Base-by-base conservation (phyloP, 208 protist genomes). In the Balamuthia mandrillaris region DNA sequence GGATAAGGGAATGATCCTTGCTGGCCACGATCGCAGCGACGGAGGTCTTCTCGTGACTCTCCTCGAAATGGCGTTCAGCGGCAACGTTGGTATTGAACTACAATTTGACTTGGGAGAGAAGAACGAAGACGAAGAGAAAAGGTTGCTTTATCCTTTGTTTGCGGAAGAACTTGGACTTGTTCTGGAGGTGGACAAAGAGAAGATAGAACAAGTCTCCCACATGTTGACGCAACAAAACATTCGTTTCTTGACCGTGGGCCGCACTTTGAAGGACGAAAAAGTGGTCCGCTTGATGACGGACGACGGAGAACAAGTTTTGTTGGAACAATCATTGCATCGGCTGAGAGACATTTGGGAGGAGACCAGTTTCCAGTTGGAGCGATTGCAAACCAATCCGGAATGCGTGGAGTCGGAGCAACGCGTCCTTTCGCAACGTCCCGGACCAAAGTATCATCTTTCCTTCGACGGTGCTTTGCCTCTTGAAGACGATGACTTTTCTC, bases 41-140 rank as follows among this genome's bases (percentile, higher is more conserved):
- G 89, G 89, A 60, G 89, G 89, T 56, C 82, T 92, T 21, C 88
- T 92, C 44, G 88, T 85, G 5, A 87, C 89, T 7, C 54, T 92
- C 0, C 41, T 90, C 24, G 89, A 92, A 58, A 94, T 94, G 92
- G 91, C 92, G 33, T 88, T 94, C 24, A 86, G 90, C 1, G 92
- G 90, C 45, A 91, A 93, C 49, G 75, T 75, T 39, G 92, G 92
- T 49, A n/a, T 94, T 10, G n/a, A 58, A 7, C 29, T 94, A 24
- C 39, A 44, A 14, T 51, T 93, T n/a, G n/a, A n/a, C n/a, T n/a
- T n/a, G n/a, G n/a, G n/a, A n/a, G n/a, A n/a, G n/a, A n/a, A n/a
- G n/a, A n/a, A n/a, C n/a, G n/a, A n/a, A n/a, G n/a, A n/a, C n/a
- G n/a, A n/a, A n/a, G 49, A 52, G n/a, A 39, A 3, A 5, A 39